Evolutionary conservation across 176 grass and related monocot species (phyloP).

Genomic region (Metroxylon sagu): DNA sequence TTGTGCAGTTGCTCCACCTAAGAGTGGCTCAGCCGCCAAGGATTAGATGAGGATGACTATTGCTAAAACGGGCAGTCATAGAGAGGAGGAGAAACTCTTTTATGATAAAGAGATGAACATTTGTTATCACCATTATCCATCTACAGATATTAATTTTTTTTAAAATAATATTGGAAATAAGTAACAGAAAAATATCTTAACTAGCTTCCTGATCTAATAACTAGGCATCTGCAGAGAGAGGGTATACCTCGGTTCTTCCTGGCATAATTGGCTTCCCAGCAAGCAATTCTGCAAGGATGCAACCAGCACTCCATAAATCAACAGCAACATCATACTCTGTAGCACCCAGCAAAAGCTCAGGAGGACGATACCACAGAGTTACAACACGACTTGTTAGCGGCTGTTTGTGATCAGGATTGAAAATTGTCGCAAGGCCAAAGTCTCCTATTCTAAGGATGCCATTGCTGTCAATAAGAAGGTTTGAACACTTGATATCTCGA

Average conservation of each 20-base stretch:
- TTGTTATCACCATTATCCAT: no score
- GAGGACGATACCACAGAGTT: conserved; percentile 84
- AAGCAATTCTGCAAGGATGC: conserved; percentile 84
- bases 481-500: conserved; percentile 79
- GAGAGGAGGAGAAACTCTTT: no score
- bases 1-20: conserved; percentile 98
- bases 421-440: conserved; percentile 75
- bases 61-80: not conserved
- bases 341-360: conserved; percentile 75
- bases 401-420: conserved; percentile 43
- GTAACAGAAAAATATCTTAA: conserved; percentile 1
- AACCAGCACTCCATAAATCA: conserved; percentile 90
- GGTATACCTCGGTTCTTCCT: conserved; percentile 77
- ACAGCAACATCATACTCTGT: conserved; percentile 66
- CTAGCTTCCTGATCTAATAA: no score
- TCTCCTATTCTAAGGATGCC: conserved; percentile 74
- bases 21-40: not conserved
- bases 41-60: conserved; percentile 9
- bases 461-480: conserved; percentile 62
- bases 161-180: no score
- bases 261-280: conserved; percentile 82
- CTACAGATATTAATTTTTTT: no score
- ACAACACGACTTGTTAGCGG: conserved; percentile 80
- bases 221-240: no score
- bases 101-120: no score